A percentile compares a stretch with the other conserved stretches of the same genome.
These are phyloP conservation scores for Yamadazyma atmosphaerica DNA, from an alignment of 1,139 yeast species.

Conservation along the genomic window DNA sequence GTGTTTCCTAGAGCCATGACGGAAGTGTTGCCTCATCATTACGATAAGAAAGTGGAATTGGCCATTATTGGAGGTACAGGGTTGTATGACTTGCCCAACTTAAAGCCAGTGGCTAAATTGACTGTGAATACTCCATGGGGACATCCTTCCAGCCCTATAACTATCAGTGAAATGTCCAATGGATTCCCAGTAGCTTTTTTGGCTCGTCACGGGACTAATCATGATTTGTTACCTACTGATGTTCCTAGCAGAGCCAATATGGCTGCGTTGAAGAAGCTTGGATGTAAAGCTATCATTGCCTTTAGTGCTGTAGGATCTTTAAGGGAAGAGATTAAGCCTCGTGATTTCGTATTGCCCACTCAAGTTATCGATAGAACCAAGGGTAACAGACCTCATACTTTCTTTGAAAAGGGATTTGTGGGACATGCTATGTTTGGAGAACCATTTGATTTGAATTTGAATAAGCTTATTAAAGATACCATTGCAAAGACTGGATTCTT, in stretches of 20 bases:
- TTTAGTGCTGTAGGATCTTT: conserved; percentile 96
- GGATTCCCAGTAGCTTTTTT: conserved; percentile 92
- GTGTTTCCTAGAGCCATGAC: conserved; percentile 14
- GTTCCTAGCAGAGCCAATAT: conserved; percentile 94
- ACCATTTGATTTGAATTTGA: conserved; percentile 81
- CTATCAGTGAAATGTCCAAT: conserved; percentile 69
- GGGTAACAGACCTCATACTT: conserved; percentile 88
- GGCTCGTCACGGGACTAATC: conserved; percentile 92
- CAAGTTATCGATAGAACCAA: conserved; percentile 96
- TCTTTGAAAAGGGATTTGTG: conserved; percentile 89
- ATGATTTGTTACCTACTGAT: conserved; percentile 84
- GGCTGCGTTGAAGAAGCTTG: conserved; percentile 87
- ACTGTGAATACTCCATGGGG: conserved; percentile 96
- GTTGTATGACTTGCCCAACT: conserved; percentile 79
- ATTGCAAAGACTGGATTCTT: conserved; percentile 54
- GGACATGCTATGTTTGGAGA: conserved; percentile 98
- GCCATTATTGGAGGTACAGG: conserved; percentile 99
- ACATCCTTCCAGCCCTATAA: conserved; percentile 88
- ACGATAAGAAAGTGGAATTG: conserved; percentile 54
- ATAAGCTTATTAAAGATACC: conserved; percentile 60
- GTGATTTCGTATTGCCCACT: conserved; percentile 93
- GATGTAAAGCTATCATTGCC: conserved; percentile 86
- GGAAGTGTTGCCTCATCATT: conserved; percentile 32
- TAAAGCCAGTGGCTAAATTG: conserved; percentile 82
- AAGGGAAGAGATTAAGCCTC: conserved; percentile 83